These are phyloP conservation scores for Fusarium sp. DNA, from an alignment of 2,329 filamentous ascomycete genomes.

Conservation along the genomic window DNA sequence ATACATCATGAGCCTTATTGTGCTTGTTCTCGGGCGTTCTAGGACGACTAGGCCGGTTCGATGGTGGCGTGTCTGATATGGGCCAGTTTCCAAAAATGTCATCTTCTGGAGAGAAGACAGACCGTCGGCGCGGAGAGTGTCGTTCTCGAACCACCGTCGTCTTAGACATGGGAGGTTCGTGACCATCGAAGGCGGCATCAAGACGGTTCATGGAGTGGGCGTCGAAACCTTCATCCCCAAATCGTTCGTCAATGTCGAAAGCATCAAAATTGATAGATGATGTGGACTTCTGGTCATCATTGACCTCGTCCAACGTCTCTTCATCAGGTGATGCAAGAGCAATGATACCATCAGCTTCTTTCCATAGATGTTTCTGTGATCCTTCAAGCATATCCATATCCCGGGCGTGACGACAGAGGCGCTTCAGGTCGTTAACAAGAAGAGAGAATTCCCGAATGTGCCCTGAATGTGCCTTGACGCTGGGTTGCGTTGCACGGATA, in stretches of 20 bases:
- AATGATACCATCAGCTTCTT: slow-evolving; percentile 88
- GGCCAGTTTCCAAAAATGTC: slow-evolving; percentile 71
- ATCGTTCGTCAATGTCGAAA: slow-evolving; percentile 57
- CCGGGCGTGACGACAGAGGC: slow-evolving; percentile 75
- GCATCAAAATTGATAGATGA: slow-evolving; percentile 56
- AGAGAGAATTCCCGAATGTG: slow-evolving; percentile 84
- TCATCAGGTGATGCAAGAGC: slow-evolving; percentile 79
- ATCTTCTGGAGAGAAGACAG: slow-evolving; percentile 73
- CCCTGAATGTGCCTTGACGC: slow-evolving; percentile 84
- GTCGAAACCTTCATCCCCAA: slow-evolving; percentile 61
- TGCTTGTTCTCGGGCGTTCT: slow-evolving; percentile 55
- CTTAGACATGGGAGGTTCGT: slow-evolving; percentile 59
- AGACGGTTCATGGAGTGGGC: slow-evolving; percentile 56
- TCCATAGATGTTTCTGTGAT: slow-evolving; percentile 72
- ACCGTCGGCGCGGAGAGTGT: slow-evolving; percentile 64
- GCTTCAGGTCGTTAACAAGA: slow-evolving; percentile 84
- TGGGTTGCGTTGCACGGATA: slow-evolving; percentile 84
- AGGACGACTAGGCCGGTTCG: slow-evolving; percentile 55
- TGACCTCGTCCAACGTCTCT: slow-evolving; percentile 59
- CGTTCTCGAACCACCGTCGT: slow-evolving; percentile 67
- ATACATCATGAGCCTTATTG: slow-evolving; percentile 52
- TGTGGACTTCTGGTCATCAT: slow-evolving; percentile 53
- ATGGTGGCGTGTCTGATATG: slow-evolving; percentile 50
- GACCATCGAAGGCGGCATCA: slow-evolving; percentile 56
- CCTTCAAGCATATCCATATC: slow-evolving; percentile 74